phyloP scores from a whole-genome alignment of 2,329 filamentous ascomycete species.

The Aspergillus sp. region DNA sequence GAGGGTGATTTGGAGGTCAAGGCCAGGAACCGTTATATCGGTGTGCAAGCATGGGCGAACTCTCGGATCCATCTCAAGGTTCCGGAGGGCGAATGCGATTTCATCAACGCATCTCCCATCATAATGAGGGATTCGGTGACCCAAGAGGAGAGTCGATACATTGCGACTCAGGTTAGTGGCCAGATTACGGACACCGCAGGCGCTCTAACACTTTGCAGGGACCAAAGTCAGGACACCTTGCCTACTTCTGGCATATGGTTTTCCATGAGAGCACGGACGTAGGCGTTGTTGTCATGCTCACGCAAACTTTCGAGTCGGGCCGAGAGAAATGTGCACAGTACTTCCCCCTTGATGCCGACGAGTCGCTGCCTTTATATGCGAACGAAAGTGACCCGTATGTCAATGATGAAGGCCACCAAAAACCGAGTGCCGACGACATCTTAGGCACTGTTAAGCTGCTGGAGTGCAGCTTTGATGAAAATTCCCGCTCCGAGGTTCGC shows the following conservation, averaged over 20 bases:
- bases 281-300: slow-evolving; percentile 89
- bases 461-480: slow-evolving; percentile 45
- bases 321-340: slow-evolving; percentile 84
- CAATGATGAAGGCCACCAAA: slow-evolving; percentile 54
- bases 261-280: slow-evolving; percentile 67
- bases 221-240: slow-evolving; percentile 64
- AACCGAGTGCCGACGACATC: slow-evolving; percentile 55
- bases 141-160: slow-evolving; percentile 52
- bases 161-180: slow-evolving; percentile 65
- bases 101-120: slow-evolving; percentile 74
- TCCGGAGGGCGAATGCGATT: slow-evolving; percentile 61
- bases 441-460: slow-evolving; percentile 58
- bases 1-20: slow-evolving; percentile 48
- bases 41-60: slow-evolving; percentile 82
- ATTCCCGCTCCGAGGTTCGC: slow-evolving; percentile 58
- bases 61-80: slow-evolving; percentile 77
- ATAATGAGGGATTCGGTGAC: slow-evolving; percentile 45
- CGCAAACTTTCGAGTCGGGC: slow-evolving; percentile 69
- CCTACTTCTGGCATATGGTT: slow-evolving; percentile 93
- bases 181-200: neutral
- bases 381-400: slow-evolving; percentile 30
- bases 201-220: slow-evolving; percentile 41
- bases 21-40: slow-evolving; percentile 71
- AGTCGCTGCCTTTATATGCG: slow-evolving; percentile 36
- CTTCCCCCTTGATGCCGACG: slow-evolving; percentile 55